Evolutionary conservation across 176 grass and related monocot species (phyloP).

Genomic region (Cymbopogon citratus): DNA sequence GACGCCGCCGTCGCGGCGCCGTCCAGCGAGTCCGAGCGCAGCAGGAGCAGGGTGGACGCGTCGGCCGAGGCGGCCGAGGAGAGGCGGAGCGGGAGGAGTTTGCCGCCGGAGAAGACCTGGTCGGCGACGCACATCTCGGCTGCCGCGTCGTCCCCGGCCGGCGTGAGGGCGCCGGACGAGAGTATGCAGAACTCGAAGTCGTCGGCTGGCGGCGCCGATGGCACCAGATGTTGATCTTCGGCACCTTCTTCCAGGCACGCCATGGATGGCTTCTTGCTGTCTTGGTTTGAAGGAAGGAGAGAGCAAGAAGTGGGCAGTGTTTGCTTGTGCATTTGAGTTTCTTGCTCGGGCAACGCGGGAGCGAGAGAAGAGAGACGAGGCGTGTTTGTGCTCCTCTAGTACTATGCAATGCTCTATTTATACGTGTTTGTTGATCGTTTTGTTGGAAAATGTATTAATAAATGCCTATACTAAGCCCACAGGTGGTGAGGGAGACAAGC

Average conservation of each 20-base stretch:
- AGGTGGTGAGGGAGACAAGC: not conserved
- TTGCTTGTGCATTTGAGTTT: conserved; percentile 21
- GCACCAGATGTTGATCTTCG: not conserved
- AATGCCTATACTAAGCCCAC: not conserved
- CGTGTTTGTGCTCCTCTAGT: not conserved
- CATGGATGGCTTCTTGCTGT: conserved; percentile 5
- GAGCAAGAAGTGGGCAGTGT: not conserved
- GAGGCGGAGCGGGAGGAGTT: conserved; percentile 48
- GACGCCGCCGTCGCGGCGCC: not conserved
- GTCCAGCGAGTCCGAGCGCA: conserved; percentile 37
- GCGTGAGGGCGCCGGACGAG: conserved; percentile 12
- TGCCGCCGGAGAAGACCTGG: conserved; percentile 53
- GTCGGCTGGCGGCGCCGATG: not conserved
- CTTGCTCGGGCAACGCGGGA: not conserved
- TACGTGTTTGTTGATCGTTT: conserved; percentile 11
- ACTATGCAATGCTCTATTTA: conserved; percentile 10
- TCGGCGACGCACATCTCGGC: conserved; percentile 52
- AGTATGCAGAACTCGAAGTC: conserved; percentile 54
- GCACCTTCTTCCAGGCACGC: not conserved
- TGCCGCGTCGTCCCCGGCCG: not conserved
- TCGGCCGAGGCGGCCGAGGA: conserved; percentile 11
- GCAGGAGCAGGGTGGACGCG: not conserved
- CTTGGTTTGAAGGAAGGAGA: not conserved
- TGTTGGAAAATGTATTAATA: not conserved
- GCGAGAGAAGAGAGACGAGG: no score